phyloP scores from a whole-genome alignment of 179 eudicot genomes.

The Patellifolia procumbens region DNA sequence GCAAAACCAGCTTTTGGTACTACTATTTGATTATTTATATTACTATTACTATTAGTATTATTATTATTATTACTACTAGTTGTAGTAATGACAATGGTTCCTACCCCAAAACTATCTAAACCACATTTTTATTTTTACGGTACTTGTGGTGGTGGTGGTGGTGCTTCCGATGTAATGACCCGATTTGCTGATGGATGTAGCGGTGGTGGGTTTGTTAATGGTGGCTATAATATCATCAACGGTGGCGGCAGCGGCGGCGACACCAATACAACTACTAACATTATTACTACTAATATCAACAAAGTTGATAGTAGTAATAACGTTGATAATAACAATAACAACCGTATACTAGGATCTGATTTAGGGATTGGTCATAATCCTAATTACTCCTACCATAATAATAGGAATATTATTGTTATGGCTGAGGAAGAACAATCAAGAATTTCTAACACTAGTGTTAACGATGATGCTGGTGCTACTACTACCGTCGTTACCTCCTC shows the following conservation, averaged over 20 bases:
- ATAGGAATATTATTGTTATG: not conserved
- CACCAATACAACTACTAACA: not conserved
- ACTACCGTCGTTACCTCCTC: not conserved
- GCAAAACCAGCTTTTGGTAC: conserved; percentile 5
- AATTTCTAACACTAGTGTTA: conserved; percentile 21
- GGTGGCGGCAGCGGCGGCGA: no score
- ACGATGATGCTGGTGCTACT: conserved; percentile 9
- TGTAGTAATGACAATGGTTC: conserved; percentile 26
- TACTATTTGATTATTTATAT: not conserved
- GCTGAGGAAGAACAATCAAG: conserved; percentile 12
- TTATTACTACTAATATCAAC: not conserved
- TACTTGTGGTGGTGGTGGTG: conserved; percentile 1
- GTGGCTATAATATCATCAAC: no score
- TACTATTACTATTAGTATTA: not conserved
- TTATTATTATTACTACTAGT: not conserved
- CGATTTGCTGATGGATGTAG: conserved; percentile 8
- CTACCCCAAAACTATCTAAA: conserved; percentile 21
- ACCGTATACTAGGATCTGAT: conserved; percentile 21
- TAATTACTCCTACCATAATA: not conserved
- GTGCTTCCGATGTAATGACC: conserved; percentile 12
- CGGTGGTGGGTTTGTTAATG: not conserved
- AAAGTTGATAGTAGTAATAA: not conserved
- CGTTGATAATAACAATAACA: not conserved
- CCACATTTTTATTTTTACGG: conserved; percentile 17
- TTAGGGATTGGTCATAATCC: not conserved